Conservation (phyloP, 768 basidiomycete species). For the Leccinum rimulosum region DNA sequence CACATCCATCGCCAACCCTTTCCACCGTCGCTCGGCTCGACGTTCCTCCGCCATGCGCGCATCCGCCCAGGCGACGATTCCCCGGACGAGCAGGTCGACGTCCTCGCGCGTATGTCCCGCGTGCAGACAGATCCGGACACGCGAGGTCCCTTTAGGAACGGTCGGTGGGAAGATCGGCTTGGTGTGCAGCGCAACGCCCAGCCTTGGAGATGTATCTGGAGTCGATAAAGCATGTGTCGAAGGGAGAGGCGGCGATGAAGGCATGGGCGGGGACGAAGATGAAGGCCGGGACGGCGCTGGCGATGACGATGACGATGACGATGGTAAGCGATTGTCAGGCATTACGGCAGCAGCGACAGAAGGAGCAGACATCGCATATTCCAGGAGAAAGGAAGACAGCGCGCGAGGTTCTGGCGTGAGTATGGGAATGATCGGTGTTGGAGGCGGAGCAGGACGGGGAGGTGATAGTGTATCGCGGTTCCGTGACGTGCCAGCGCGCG, state of each 20-base stretch:
- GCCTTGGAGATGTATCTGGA: conserved; percentile 1
- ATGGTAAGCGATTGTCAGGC: not conserved
- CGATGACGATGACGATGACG: not conserved
- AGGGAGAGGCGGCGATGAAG: not conserved
- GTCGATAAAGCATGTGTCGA: not conserved
- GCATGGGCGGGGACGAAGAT: not conserved
- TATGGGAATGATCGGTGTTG: conserved; percentile 84
- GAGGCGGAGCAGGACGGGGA: conserved; percentile 6
- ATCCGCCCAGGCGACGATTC: conserved; percentile 42
- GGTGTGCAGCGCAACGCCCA: conserved; percentile 51
- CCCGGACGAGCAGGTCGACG: conserved; percentile 53
- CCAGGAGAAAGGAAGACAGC: conserved; percentile 62
- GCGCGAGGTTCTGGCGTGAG: conserved; percentile 74
- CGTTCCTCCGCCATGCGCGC: conserved; percentile 9
- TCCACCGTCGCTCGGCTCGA: conserved; percentile 7
- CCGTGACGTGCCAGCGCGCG: not conserved
- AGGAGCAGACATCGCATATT: conserved; percentile 8
- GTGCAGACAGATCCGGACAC: conserved; percentile 87
- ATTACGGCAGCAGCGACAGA: not conserved
- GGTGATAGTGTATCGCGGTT: not conserved
- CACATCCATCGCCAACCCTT: conserved; percentile 7
- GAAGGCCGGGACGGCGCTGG: not conserved
- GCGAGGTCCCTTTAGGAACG: conserved; percentile 81
- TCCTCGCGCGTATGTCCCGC: conserved; percentile 68
- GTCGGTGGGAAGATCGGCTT: conserved; percentile 86